Conservation (phyloP, 2,329 filamentous ascomycete species). For the Aspergillus brunneoviolaceus region DNA sequence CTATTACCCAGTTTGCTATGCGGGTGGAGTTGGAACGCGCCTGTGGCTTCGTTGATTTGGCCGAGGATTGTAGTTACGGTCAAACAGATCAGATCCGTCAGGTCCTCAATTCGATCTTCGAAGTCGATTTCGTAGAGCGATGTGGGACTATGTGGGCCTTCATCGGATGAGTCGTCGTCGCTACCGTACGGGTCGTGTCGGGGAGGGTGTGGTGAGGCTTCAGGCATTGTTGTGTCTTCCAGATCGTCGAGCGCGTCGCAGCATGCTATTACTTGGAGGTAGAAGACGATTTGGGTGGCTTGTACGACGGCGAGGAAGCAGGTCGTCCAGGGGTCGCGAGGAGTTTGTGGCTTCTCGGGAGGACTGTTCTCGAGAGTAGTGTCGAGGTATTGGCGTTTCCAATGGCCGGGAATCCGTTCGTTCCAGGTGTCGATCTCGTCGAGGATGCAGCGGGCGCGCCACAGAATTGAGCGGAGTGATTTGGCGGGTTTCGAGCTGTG, state of each 20-base stretch:
- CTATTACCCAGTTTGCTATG: constrained; percentile 3
- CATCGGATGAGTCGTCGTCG: neutral
- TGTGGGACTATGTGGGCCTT: too few species aligned
- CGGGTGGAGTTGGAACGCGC: neutral
- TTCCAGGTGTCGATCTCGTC: constrained; percentile 3
- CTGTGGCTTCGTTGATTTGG: neutral
- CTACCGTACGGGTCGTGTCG: neutral
- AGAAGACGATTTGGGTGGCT: neutral
- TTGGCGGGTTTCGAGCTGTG: neutral
- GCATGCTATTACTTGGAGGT: neutral
- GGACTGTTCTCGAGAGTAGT: neutral
- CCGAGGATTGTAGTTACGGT: neutral
- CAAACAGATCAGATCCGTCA: neutral
- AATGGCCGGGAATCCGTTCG: neutral
- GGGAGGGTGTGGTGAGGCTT: neutral
- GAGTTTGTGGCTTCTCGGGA: neutral
- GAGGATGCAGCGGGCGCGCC: neutral
- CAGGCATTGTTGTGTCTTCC: neutral
- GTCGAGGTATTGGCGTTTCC: neutral
- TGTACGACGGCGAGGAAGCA: constrained; percentile 3
- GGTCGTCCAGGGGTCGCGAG: neutral
- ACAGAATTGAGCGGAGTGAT: neutral
- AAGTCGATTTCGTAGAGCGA: neutral
- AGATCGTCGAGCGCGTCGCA: neutral
- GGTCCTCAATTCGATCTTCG: neutral